Evolutionary conservation across 352 stramenopile species (phyloP).

Genomic region (Globisporangium spinosum): DNA sequence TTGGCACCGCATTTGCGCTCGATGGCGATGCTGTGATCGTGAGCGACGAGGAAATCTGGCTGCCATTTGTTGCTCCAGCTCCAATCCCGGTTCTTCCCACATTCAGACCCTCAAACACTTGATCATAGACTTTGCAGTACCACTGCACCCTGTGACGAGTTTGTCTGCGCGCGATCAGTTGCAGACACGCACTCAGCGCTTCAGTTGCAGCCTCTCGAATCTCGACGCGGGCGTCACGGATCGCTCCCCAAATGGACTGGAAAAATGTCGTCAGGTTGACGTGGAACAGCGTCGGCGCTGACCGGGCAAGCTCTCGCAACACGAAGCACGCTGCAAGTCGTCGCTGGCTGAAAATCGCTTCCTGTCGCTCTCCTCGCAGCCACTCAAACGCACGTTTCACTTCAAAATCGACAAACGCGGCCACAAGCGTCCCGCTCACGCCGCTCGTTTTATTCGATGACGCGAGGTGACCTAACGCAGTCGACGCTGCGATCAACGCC

Average conservation of each 20-base stretch:
- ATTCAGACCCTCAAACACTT: slow-evolving; percentile 81
- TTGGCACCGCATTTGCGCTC: slow-evolving; percentile 19
- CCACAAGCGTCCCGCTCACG: slow-evolving; percentile 82
- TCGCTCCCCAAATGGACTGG: slow-evolving; percentile 87
- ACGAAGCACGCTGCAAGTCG: slow-evolving; percentile 82
- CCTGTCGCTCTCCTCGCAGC: slow-evolving; percentile 68
- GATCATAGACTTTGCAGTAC: slow-evolving; percentile 91
- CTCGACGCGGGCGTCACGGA: slow-evolving; percentile 69
- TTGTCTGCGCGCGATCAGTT: slow-evolving; percentile 82
- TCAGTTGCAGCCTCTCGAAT: slow-evolving; percentile 82
- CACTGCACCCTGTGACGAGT: slow-evolving; percentile 85
- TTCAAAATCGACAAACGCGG: slow-evolving; percentile 92
- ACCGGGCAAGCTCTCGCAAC: slow-evolving; percentile 79
- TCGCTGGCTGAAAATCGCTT: slow-evolving; percentile 72
- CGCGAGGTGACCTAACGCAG: slow-evolving; percentile 82
- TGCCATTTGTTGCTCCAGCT: slow-evolving; percentile 17
- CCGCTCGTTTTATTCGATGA: slow-evolving; percentile 51
- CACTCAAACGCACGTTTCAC: slow-evolving; percentile 89
- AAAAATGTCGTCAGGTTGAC: slow-evolving; percentile 91
- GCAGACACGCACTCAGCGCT: slow-evolving; percentile 83
- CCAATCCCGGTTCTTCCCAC: slow-evolving; percentile 23
- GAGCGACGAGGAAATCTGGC: slow-evolving; percentile 18
- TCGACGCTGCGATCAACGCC: slow-evolving; percentile 62
- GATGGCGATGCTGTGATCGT: slow-evolving; percentile 5
- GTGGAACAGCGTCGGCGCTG: slow-evolving; percentile 89